Evolutionary conservation across 768 basidiomycete genomes (phyloP), one percentile per base, ranked within the genome.

Genomic region (Termitomyces sp.): DNA sequence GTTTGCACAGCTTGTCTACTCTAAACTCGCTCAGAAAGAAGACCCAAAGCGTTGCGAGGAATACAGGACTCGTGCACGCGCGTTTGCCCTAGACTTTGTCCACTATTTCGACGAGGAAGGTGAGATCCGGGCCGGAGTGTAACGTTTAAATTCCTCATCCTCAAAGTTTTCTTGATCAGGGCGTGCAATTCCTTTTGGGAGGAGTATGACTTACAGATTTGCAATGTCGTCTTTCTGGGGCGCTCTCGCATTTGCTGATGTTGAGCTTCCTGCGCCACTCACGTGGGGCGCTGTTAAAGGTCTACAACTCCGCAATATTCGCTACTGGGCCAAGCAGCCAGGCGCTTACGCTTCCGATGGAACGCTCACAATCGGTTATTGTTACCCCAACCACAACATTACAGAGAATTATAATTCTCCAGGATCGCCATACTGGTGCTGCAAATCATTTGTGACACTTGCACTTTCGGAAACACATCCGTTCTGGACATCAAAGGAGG

Each of bases 141-240:
- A 52, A 55, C 36, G 16, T 9, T 9, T 20, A 20, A 41, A 7
- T 42, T 34, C 12, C 22, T 24, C 8, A 47, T 57, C 20, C 28
- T 29, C 5, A 53, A 37, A 18, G 20, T 29, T 29, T 39, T 29
- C 41, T 26, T 57, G 15, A 36, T 37, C 20, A 88, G 88, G 88
- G 7, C 84, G 87, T 22, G 86, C 83, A 0, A 85, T 90, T 61
- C 84, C 88, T 1, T 92, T 90, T 62, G 90, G 88, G 8, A 72
- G 89, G 51, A 88, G 86, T 60, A 77, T 90, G 74, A 86, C 85
- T 4, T 90, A 90, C 66, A 81, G 90, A 45, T 89, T 87, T 66
- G 88, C 88, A n/a, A 85, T 88, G 87, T 84, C 87, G 15, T 84
- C 88, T 5, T 88, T 89, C 69, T 90, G 88, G 82, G 84, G 86